Evolutionary conservation across 306 rosid species (phyloP).

Genomic region (Aeschynomene evenia): DNA sequence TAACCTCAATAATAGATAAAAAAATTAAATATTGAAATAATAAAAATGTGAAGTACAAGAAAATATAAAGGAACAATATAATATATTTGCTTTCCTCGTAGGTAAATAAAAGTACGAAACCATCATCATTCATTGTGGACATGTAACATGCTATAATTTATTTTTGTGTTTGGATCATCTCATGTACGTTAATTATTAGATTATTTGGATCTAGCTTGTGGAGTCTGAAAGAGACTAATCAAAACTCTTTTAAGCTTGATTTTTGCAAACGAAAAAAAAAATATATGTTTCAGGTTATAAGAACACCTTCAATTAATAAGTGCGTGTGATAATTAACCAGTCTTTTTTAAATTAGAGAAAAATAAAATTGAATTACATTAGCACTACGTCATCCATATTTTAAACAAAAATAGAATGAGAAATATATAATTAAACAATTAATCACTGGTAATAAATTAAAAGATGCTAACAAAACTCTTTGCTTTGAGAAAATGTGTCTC

Average conservation of each 20-base stretch:
- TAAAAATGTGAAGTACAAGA: no score
- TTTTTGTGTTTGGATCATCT: background rate
- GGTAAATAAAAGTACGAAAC: background rate
- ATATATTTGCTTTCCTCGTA: background rate
- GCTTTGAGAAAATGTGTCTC: no score
- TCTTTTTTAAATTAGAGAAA: no score
- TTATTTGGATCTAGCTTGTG: background rate
- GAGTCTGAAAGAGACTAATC: background rate
- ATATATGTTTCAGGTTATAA: background rate
- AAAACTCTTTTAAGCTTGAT: background rate
- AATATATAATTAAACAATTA: background rate
- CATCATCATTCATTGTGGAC: background rate
- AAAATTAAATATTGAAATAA: no score
- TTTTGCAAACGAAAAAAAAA: no score
- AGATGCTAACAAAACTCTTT: constrained; percentile 3
- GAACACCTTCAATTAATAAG: background rate
- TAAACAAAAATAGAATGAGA: constrained; percentile 3
- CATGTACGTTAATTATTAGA: background rate
- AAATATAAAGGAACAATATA: no score
- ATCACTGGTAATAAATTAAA: background rate
- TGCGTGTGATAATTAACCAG: background rate
- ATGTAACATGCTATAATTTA: background rate
- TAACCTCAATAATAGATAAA: no score
- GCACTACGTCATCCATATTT: background rate
- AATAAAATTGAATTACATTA: background rate